phyloP scores from a whole-genome alignment of 2,329 filamentous ascomycete species.

The Alternaria sp. region DNA sequence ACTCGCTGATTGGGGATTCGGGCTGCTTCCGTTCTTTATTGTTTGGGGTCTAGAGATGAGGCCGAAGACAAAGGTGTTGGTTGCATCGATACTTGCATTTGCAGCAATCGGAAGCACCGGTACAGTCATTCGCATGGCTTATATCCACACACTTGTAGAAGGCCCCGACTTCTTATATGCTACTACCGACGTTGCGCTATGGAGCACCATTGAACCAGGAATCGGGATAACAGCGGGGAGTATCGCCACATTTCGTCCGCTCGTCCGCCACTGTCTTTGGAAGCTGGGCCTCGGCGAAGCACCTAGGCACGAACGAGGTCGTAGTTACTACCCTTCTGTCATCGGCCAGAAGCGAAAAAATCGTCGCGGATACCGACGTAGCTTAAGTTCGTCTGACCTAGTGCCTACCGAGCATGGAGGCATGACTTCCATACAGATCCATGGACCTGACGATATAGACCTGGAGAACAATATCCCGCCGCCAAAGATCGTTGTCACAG shows the following conservation, averaged over 20 bases:
- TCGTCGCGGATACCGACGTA: constrained; percentile 32
- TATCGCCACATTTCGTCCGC: constrained; percentile 60
- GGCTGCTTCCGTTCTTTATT: constrained; percentile 57
- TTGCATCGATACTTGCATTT: constrained; percentile 64
- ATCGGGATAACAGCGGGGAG: constrained; percentile 57
- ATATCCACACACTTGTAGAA: constrained; percentile 51
- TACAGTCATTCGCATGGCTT: constrained; percentile 58
- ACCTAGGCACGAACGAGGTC: constrained; percentile 22
- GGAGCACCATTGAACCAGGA: constrained; percentile 44
- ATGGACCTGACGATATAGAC: constrained; percentile 10
- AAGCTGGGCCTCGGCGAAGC: constrained; percentile 30
- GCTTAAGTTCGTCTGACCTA: constrained; percentile 29
- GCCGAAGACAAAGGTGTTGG: constrained; percentile 59
- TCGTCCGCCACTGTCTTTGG: constrained; percentile 50
- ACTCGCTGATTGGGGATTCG: constrained; percentile 46
- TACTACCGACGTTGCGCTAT: constrained; percentile 56
- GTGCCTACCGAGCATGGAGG: constrained; percentile 20
- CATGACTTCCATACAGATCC: constrained; percentile 24
- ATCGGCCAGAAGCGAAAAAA: constrained; percentile 22
- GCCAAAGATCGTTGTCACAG: constrained; percentile 3
- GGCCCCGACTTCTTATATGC: constrained; percentile 52
- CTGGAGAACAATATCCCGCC: background rate
- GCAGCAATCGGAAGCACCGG: constrained; percentile 60
- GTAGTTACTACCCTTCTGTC: constrained; percentile 14
- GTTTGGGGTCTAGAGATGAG: constrained; percentile 66